Conservation (phyloP, 2,329 filamentous ascomycete genomes). For the Periconia sp. region DNA sequence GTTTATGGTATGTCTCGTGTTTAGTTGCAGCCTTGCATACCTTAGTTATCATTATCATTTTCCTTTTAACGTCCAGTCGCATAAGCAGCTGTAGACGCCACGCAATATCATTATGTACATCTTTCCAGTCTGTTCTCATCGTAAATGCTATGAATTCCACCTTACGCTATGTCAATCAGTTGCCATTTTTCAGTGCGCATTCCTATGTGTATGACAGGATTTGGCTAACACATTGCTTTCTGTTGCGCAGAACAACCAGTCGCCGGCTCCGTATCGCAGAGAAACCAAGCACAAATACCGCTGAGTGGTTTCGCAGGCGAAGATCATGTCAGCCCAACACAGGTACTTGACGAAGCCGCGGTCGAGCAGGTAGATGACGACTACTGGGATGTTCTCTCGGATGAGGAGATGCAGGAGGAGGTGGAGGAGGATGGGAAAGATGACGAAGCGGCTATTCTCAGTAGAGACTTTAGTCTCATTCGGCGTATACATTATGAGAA, state of each 20-base stretch:
- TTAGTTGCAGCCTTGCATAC: conserved; percentile 42
- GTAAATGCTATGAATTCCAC: conserved; percentile 7
- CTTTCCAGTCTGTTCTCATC: conserved; percentile 6
- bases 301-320: conserved; percentile 48
- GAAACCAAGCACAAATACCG: conserved; percentile 24
- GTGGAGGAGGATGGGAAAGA: conserved; percentile 25
- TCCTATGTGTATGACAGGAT: conserved; percentile 7
- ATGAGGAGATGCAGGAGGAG: conserved; percentile 50
- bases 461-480: conserved; percentile 44
- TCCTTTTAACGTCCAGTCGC: conserved; percentile 20
- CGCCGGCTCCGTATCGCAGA: conserved; percentile 18
- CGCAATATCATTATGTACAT: conserved; percentile 16
- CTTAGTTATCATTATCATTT: conserved; percentile 35
- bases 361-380: conserved; percentile 56
- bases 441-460: conserved; percentile 29
- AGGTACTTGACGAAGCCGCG: conserved; percentile 44
- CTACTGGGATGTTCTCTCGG: conserved; percentile 56
- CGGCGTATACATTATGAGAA: conserved; percentile 44
- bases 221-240: conserved; percentile 28
- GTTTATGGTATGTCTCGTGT: conserved; percentile 50
- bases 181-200: neutral
- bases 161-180: conserved; percentile 2
- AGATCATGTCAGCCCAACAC: conserved; percentile 41
- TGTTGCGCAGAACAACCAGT: conserved; percentile 30
- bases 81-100: conserved; percentile 21